Base-by-base conservation (phyloP, 2,329 filamentous ascomycete genomes). In the Alternaria sp. region DNA sequence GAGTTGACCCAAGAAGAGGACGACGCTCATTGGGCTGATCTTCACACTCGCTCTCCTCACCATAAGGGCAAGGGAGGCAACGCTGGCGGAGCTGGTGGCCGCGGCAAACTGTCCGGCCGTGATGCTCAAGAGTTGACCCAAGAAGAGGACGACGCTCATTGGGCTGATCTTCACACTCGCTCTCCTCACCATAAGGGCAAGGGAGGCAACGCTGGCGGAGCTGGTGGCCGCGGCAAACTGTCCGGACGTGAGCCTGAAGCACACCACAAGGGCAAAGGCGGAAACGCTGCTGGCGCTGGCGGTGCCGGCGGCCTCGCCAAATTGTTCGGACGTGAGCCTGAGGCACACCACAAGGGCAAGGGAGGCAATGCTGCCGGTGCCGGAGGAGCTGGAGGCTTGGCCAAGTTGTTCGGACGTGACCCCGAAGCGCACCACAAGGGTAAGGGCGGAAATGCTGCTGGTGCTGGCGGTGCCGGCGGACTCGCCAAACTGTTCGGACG, bases 181-280 rank as follows among this genome's bases (percentile, higher is more conserved):
- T 24, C 59, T 9, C 57, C 55, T 12, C 64, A 62, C 18, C 54
- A 60, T 16, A 58, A 59, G 41, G 64, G 60, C 14, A 62, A 55
- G 39, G 51, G 44, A 12, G 54, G 53, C 16, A 48, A 51, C 3
- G 38, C 34, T 22, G 44, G 12, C 11, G 46, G 46, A 11, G 46
- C 46, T 6, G 41, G 20, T n/a, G 38, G n/a, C n/a, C 22, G 32
- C 14, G 49, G 41, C 51, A 54, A n/a, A 14, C 34, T 32, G 4
- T 39, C 34, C 12, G 48, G 30, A 6, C 44, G 44, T 20, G 44
- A 47, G 5, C 28, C 39, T n/a, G 48, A 51, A 22, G 51, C 51
- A 5, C 54, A 39, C 54, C 56, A 46, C 34, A 65, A 63, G 51
- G 62, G 59, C 12, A 61, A 60, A 38, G 22, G 22, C 22, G 22